Evolutionary conservation across 306 rosid species (phyloP).

Genomic region (Trifolium fragiferum): DNA sequence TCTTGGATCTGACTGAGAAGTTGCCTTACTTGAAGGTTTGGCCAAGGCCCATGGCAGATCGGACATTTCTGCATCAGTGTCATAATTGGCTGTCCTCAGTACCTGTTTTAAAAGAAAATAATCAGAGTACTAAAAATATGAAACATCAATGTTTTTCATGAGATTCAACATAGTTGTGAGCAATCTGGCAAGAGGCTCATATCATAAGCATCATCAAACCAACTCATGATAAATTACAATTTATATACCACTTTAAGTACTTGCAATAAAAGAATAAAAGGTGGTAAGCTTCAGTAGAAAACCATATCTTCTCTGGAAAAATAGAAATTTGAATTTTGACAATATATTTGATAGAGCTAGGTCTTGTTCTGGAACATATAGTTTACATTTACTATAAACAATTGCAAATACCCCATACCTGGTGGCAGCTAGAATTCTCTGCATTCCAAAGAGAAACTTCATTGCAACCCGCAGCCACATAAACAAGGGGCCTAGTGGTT

Average conservation of each 20-base stretch:
- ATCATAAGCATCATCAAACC: constrained; percentile 33
- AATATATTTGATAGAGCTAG: constrained; percentile 10
- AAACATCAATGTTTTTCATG: constrained; percentile 27
- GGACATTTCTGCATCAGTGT: constrained; percentile 76
- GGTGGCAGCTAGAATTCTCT: constrained; percentile 96
- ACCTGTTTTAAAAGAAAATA: constrained; percentile 56
- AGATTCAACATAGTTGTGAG: constrained; percentile 15
- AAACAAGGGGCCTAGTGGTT: constrained; percentile 87
- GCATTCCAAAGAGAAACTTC: constrained; percentile 99
- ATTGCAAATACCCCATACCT: constrained; percentile 60
- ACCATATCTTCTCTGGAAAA: constrained; percentile 8
- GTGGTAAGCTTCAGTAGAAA: constrained; percentile 23
- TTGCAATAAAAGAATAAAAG: constrained; percentile 25
- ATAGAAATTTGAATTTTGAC: constrained; percentile 11
- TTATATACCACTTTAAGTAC: constrained; percentile 21
- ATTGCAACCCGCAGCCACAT: constrained; percentile 93
- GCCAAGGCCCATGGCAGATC: constrained; percentile 93
- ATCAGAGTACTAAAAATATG: constrained; percentile 21
- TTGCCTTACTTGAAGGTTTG: constrained; percentile 66
- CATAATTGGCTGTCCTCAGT: constrained; percentile 73
- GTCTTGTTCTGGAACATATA: constrained; percentile 20
- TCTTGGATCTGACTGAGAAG: constrained; percentile 66
- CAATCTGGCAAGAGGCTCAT: constrained; percentile 22
- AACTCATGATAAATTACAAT: constrained; percentile 8
- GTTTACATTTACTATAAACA: constrained; percentile 10